These are phyloP conservation scores for Lineolata rhizophorae DNA, from an alignment of 495 filamentous ascomycete species.

Conservation along the genomic window DNA sequence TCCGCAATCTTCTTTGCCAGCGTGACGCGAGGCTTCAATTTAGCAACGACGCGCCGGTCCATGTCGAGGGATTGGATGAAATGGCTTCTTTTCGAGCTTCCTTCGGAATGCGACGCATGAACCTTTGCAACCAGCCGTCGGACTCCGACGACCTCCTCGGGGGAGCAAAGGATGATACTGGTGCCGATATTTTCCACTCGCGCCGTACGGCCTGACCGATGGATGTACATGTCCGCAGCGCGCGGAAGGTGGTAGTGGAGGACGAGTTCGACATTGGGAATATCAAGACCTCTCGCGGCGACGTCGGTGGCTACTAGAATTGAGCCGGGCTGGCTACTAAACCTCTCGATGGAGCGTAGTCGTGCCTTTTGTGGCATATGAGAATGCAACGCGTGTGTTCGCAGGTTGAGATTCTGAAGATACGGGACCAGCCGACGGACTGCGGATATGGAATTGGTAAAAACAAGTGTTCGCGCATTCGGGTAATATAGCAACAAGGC, in stretches of 20 bases:
- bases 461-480: conserved; percentile 58
- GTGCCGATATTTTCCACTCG: conserved; percentile 56
- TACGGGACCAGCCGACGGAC: conserved; percentile 73
- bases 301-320: conserved; percentile 90
- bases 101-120: conserved; percentile 28
- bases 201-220: conserved; percentile 86
- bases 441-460: conserved; percentile 87
- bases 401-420: conserved; percentile 61
- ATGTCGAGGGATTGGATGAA: conserved; percentile 61
- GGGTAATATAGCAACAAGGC: conserved; percentile 66
- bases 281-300: conserved; percentile 89
- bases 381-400: conserved; percentile 63
- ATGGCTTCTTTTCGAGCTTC: conserved; percentile 27
- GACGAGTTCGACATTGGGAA: conserved; percentile 65
- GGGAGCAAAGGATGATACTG: conserved; percentile 71
- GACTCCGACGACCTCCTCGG: conserved; percentile 72
- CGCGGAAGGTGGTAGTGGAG: conserved; percentile 92
- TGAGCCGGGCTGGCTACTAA: conserved; percentile 32
- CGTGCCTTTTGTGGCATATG: conserved; percentile 96
- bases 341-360: conserved; percentile 74
- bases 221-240: conserved; percentile 80
- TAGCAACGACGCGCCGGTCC: conserved; percentile 54
- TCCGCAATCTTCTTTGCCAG: conserved; percentile 77
- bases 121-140: conserved; percentile 72
- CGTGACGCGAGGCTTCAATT: conserved; percentile 47